A percentile compares a stretch with the other conserved stretches of the same genome.
These are phyloP conservation scores for Pyropia haitanensis DNA, from an alignment of 23 red algal genomes.

Conservation along the genomic window DNA sequence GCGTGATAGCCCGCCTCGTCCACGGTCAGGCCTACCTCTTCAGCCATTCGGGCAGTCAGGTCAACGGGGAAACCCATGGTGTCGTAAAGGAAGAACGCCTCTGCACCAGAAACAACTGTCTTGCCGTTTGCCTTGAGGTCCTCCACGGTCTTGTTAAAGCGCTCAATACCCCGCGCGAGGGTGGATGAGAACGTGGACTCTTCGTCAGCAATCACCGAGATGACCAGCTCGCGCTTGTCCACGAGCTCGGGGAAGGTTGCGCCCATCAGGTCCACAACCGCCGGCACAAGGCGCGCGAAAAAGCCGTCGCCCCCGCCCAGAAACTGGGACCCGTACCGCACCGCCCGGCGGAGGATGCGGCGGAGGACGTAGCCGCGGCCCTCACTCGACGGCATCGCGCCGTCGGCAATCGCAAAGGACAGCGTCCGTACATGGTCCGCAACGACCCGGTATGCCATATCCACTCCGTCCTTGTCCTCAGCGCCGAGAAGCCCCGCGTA, in stretches of 20 bases:
- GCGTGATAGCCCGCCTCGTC: slow-evolving; percentile 65
- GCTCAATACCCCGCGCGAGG: slow-evolving; percentile 70
- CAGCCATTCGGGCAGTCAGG: slow-evolving; percentile 86
- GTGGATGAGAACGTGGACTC: slow-evolving; percentile 79
- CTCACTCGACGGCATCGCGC: slow-evolving; percentile 84
- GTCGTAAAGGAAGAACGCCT: slow-evolving; percentile 99
- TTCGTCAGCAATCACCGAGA: slow-evolving; percentile 69
- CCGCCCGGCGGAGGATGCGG: slow-evolving; percentile 81
- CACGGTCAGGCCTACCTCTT: slow-evolving; percentile 74
- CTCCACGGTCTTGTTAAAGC: slow-evolving; percentile 57
- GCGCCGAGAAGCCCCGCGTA: slow-evolving; percentile 66
- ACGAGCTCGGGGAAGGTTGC: slow-evolving; percentile 78
- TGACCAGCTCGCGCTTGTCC: slow-evolving; percentile 54
- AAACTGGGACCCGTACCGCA: slow-evolving; percentile 95
- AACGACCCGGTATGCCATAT: slow-evolving; percentile 97
- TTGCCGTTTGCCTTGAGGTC: slow-evolving; percentile 21
- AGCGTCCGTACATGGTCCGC: slow-evolving; percentile 93
- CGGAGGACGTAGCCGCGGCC: slow-evolving; percentile 96
- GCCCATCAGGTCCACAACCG: slow-evolving; percentile 40
- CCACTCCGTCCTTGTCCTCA: slow-evolving; percentile 61
- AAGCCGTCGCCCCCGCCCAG: slow-evolving; percentile 57
- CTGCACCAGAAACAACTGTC: slow-evolving; percentile 58
- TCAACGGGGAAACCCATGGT: slow-evolving; percentile 99
- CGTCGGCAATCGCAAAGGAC: slow-evolving; percentile 91
- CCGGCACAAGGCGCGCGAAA: slow-evolving; percentile 60